phyloP scores from a whole-genome alignment of 179 eudicot genomes.

The Vitellaria paradoxa region DNA sequence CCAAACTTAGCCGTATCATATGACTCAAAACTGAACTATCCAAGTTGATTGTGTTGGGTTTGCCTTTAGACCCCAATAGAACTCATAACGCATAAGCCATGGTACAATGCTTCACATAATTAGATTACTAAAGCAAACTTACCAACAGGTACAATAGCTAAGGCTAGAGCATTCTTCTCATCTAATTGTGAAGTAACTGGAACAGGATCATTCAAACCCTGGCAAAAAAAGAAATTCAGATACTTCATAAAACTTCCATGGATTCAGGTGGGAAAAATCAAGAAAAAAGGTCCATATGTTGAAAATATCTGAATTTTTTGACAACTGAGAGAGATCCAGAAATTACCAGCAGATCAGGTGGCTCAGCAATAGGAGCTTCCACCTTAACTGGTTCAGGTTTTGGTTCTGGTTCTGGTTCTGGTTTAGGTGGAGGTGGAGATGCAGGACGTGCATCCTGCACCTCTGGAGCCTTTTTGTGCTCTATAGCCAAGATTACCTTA shows the following conservation, averaged over 20 bases:
- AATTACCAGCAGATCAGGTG: conserved; percentile 88
- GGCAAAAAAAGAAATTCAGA: conserved; percentile 16
- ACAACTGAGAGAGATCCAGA: background rate
- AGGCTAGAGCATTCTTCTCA: conserved; percentile 13
- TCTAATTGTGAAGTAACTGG: conserved; percentile 16
- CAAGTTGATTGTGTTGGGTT: background rate
- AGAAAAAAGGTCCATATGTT: background rate
- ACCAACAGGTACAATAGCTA: conserved; percentile 15
- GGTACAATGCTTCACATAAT: background rate
- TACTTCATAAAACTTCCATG: background rate
- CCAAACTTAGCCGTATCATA: background rate
- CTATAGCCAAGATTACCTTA: conserved; percentile 57
- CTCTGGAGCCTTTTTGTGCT: conserved; percentile 59
- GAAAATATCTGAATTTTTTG: background rate
- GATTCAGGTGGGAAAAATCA: background rate
- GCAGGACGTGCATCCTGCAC: conserved; percentile 54
- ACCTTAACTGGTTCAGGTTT: conserved; percentile 70
- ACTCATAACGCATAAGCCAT: background rate
- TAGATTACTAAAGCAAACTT: background rate
- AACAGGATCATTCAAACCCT: conserved; percentile 32
- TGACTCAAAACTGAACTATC: background rate
- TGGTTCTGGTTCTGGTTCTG: conserved; percentile 15
- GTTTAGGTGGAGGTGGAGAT: conserved; percentile 56
- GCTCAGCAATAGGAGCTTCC: conserved; percentile 59
- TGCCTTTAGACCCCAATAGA: background rate